phyloP scores from a whole-genome alignment of 352 stramenopile genomes.

The Phytophthora aleatoria region DNA sequence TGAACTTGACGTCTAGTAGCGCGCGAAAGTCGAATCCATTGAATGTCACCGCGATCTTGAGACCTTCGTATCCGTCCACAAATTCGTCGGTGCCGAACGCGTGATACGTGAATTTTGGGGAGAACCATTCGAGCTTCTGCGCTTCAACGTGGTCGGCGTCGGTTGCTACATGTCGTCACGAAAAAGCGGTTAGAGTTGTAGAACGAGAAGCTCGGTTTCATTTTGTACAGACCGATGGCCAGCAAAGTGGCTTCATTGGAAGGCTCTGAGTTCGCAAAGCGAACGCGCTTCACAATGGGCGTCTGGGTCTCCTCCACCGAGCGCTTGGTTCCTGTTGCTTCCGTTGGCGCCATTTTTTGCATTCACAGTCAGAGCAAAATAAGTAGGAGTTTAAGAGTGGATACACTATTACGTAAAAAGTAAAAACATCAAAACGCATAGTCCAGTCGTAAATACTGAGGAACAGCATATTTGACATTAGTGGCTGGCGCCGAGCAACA shows the following conservation, averaged over 20 bases:
- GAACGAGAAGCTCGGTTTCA: not conserved
- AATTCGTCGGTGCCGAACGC: constrained; percentile 75
- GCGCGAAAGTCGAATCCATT: constrained; percentile 70
- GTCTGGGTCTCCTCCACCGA: constrained; percentile 10
- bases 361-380: not conserved
- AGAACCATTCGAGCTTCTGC: constrained; percentile 51
- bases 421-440: not conserved
- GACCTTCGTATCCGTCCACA: constrained; percentile 66
- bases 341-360: constrained; percentile 38
- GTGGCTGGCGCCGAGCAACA: not conserved
- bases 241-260: constrained; percentile 62
- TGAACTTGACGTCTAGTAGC: constrained; percentile 58
- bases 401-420: not conserved
- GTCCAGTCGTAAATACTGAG: constrained; percentile 1
- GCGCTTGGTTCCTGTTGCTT: constrained; percentile 20
- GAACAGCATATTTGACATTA: not conserved
- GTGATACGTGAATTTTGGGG: constrained; percentile 83
- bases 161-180: constrained; percentile 34
- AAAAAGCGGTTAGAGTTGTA: constrained; percentile 7
- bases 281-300: constrained; percentile 61
- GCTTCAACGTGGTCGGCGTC: constrained; percentile 47
- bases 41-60: constrained; percentile 63
- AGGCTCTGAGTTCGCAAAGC: constrained; percentile 49
- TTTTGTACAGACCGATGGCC: constrained; percentile 50
- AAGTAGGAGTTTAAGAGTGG: not conserved